Base-by-base conservation (phyloP, 148 eudicot genomes). In the Talinum fruticosum region DNA sequence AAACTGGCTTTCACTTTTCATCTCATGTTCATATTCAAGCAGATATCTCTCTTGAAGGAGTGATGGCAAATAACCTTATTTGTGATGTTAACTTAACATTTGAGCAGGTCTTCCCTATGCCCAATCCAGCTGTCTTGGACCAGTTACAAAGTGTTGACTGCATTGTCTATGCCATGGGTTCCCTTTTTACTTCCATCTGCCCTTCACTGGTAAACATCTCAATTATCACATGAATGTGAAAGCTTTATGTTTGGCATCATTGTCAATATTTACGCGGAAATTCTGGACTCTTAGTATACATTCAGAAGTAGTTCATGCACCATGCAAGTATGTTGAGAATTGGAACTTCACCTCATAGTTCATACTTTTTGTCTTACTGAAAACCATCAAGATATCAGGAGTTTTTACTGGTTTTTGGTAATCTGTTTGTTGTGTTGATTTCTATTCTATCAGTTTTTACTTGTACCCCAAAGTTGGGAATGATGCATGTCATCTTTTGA, bases 121-220 rank as follows among this genome's bases (percentile, higher is more conserved):
- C 86, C 72, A 91, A 96, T 80, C 90, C 97, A 67, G 81, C 84
- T 82, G 97, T 91, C 71, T 74, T 93, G 79, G 91, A 89, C 53
- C 97, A 93, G 86, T 83, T 96, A 87, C 79, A 66, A 65, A 88
- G 84, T 53, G 93, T 91, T 38, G 90, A 96, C 79, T 91, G 99
- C 86, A 84, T 96, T 71, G 84, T 96, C 71, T 96, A 87, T 83
- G 97, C 97, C 37, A 96, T 96, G 99, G 99, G 99, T 66, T 96
- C 99, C 71, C 95, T 96, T 78, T 96, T 93, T 80, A 96, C 99
- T 67, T 96, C 99, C 47, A 81, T 93, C 71, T 96, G 99, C 84
- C 97, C 97, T 44, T 96, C 99, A 28, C 87, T 96, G 95, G 99
- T 93, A 91, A 81, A 38, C 29, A 54, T 74, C 62, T 65, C 32